Percentiles rank a stretch among this genome's conserved stretches.
phyloP scores from a whole-genome alignment of 305 asterid species.

The Ajuga reptans region DNA sequence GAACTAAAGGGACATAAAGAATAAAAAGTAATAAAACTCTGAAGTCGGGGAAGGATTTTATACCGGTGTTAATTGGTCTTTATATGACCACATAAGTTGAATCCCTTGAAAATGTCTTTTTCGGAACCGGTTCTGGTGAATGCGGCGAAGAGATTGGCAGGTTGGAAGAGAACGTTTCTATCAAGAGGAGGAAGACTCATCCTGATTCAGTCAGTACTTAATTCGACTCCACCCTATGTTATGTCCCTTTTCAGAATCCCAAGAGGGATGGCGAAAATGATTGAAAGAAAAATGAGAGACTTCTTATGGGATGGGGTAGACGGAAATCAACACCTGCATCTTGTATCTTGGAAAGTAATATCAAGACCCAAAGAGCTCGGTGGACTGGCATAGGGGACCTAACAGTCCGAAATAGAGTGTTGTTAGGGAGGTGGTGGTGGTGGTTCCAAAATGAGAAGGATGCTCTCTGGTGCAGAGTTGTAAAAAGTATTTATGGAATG shows the following conservation, averaged over 20 bases:
- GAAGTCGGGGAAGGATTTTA: background rate
- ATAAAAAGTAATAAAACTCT: background rate
- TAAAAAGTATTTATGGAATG: background rate
- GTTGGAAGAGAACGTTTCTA: background rate
- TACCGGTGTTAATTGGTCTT: background rate
- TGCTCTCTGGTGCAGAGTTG: background rate
- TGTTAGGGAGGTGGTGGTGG: background rate
- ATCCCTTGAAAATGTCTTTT: background rate
- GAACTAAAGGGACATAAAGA: conserved; percentile 4
- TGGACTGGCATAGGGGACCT: background rate
- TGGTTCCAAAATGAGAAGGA: background rate
- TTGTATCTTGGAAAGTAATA: background rate
- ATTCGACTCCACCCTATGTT: background rate
- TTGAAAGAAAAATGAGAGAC: background rate
- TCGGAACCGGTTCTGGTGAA: background rate
- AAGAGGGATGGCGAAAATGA: background rate
- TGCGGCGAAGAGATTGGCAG: background rate
- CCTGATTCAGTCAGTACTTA: background rate
- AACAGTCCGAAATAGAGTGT: background rate
- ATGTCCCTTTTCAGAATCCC: background rate
- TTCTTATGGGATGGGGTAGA: too few relatives aligned
- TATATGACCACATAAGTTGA: background rate
- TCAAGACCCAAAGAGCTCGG: background rate
- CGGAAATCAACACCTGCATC: too few relatives aligned
- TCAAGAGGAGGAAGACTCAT: background rate